phyloP scores from a whole-genome alignment of 805 yeast species.

The Torulaspora microellipsoides region DNA sequence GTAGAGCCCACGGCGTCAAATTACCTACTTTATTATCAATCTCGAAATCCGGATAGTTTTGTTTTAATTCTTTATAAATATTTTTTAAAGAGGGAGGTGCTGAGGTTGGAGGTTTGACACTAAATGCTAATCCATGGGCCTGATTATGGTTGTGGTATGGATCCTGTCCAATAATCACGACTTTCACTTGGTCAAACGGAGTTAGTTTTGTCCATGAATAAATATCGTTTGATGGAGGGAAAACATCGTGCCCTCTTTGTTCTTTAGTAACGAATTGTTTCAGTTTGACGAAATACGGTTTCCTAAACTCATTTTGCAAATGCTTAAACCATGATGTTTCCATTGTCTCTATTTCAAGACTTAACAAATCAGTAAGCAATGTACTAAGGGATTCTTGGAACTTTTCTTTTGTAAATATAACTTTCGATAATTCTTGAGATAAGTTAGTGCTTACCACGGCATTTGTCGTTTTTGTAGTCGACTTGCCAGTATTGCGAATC shows the following conservation, averaged over 20 bases:
- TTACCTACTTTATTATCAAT: slow-evolving; percentile 49
- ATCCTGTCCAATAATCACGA: slow-evolving; percentile 88
- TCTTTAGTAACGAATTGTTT: slow-evolving; percentile 59
- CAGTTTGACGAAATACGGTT: slow-evolving; percentile 75
- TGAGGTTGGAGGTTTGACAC: slow-evolving; percentile 77
- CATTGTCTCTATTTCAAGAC: slow-evolving; percentile 63
- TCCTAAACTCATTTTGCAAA: slow-evolving; percentile 66
- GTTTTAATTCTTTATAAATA: slow-evolving; percentile 73
- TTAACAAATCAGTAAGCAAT: slow-evolving; percentile 38
- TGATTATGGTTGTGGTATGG: slow-evolving; percentile 92
- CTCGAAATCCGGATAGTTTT: slow-evolving; percentile 68
- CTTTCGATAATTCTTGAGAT: neutral
- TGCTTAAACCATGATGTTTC: slow-evolving; percentile 75
- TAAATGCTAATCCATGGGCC: slow-evolving; percentile 95
- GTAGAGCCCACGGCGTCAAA: slow-evolving; percentile 75
- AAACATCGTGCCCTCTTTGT: slow-evolving; percentile 46
- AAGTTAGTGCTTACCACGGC: neutral
- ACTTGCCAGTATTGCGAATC: neutral
- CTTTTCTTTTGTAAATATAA: slow-evolving; percentile 2
- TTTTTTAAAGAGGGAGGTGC: slow-evolving; percentile 87
- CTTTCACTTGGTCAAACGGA: slow-evolving; percentile 67
- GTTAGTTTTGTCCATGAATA: slow-evolving; percentile 92
- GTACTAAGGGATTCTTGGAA: slow-evolving; percentile 14
- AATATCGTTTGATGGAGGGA: slow-evolving; percentile 72
- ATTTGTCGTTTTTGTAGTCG: neutral